phyloP scores from a whole-genome alignment of 169 alveolate genomes.

The Cryptosporidium sp. region DNA sequence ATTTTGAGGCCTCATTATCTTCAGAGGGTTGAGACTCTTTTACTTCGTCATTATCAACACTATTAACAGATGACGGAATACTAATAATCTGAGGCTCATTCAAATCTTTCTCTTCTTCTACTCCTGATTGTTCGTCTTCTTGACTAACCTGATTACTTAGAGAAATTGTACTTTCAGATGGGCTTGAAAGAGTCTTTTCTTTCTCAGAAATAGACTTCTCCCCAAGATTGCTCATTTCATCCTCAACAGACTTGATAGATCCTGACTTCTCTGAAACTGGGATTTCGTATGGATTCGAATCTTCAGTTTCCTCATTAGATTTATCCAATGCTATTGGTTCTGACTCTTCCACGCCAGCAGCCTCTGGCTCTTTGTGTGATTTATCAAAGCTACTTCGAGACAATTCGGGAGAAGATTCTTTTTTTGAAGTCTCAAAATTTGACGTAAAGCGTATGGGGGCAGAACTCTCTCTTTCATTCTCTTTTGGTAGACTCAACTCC shows the following conservation, averaged over 20 bases:
- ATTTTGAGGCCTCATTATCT: constrained; percentile 1
- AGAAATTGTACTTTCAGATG: neutral
- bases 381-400: neutral
- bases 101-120: neutral
- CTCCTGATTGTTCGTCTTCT: neutral
- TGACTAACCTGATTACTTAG: neutral
- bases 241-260: neutral
- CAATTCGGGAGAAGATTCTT: neutral
- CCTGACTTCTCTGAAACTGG: neutral
- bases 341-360: neutral
- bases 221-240: neutral
- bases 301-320: neutral
- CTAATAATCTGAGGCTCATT: neutral
- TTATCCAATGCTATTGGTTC: neutral
- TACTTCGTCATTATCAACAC: neutral
- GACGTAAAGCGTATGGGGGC: neutral
- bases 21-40: neutral
- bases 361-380: neutral
- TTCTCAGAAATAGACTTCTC: neutral
- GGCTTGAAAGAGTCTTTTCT: neutral
- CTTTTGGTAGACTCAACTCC: constrained; percentile 8
- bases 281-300: neutral
- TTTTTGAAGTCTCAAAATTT: neutral
- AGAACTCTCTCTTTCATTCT: neutral
- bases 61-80: neutral